Evolutionary conservation across 179 eudicot species (phyloP), one percentile per base, ranked within the genome.

Genomic region (Heliamphora pulchella): DNA sequence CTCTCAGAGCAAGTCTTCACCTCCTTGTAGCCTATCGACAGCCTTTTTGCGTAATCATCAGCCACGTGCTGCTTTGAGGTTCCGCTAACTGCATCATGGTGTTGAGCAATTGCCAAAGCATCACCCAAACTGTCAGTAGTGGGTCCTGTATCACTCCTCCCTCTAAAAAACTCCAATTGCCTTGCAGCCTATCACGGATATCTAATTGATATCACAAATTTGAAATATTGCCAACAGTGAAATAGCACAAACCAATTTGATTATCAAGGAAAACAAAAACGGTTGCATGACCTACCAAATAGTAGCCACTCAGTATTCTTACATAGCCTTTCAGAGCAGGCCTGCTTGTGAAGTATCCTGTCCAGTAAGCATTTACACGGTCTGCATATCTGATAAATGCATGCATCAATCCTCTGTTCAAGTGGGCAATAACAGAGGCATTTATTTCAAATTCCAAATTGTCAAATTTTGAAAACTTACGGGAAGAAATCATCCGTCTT

Each of bases 81-180:
- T 77, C 99, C 99, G 86, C 87, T 91, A 74, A 94, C 94, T 67
- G 91, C 99, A 86, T 96, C 98, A 86, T 96, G 99, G 87, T 96
- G 99, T 83, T 96, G 98, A 80, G 91, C 98, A 83, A 94, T 83
- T 61, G 94, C 99, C 81, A 96, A 86, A 79, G 99, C 99, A 87
- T 96, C 91, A 66, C 85, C 97, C 64, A 96, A 84, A 77, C 82
- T 80, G 78, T 92, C 95, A 17, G 91, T 88, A 47, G 86, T 91
- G 51, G 93, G 89, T 11, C 96, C 93, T 55, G 84, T 76, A 73
- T 79, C 83, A 84, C 85, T 91, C 86, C 90, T 94, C 77, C 99
- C 99, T 71, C 76, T 79, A 44, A 94, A 80, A 80, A 86, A 86
- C 80, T 96, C 98, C 81, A 96, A 86, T 83, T 96, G 99, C 78